Conservation (phyloP, 2,329 filamentous ascomycete genomes). For the Cladophialophora immunda region DNA sequence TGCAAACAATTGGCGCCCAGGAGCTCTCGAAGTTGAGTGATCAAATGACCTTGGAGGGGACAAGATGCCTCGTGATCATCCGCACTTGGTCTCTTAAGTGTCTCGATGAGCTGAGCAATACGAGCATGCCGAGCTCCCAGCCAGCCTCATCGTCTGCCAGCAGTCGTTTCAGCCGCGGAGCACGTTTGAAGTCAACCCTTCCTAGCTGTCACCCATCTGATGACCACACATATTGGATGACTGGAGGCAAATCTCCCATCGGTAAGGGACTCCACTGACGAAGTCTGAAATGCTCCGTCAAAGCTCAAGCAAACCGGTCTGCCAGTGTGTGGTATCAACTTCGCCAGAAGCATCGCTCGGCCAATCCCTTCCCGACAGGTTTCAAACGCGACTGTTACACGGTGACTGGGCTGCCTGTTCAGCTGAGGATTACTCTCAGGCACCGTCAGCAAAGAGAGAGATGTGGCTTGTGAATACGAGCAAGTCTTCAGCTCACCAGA, state of each 20-base stretch:
- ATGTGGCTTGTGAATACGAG: slow-evolving; percentile 14
- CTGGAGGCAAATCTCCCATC: neutral
- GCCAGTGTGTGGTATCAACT: neutral
- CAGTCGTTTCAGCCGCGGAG: neutral
- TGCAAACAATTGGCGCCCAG: neutral
- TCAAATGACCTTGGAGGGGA: neutral
- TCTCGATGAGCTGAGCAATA: neutral
- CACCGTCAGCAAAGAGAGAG: neutral
- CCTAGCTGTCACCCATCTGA: neutral
- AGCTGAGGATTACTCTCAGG: neutral
- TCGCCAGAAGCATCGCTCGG: neutral
- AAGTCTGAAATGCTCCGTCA: neutral
- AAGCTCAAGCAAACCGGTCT: neutral
- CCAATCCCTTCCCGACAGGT: neutral
- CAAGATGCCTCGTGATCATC: neutral
- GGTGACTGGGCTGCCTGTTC: neutral
- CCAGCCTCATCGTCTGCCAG: neutral
- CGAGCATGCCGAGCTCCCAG: neutral
- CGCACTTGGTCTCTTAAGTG: neutral
- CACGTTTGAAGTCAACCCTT: neutral
- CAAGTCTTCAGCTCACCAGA: slow-evolving; percentile 1
- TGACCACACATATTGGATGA: neutral
- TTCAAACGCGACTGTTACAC: slow-evolving; percentile 4
- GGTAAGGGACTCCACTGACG: neutral
- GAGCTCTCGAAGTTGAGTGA: neutral